Percentiles rank a stretch among this genome's conserved stretches.
These are phyloP conservation scores for Cardamine occulta DNA, from an alignment of 345 rosid species.

Conservation along the genomic window DNA sequence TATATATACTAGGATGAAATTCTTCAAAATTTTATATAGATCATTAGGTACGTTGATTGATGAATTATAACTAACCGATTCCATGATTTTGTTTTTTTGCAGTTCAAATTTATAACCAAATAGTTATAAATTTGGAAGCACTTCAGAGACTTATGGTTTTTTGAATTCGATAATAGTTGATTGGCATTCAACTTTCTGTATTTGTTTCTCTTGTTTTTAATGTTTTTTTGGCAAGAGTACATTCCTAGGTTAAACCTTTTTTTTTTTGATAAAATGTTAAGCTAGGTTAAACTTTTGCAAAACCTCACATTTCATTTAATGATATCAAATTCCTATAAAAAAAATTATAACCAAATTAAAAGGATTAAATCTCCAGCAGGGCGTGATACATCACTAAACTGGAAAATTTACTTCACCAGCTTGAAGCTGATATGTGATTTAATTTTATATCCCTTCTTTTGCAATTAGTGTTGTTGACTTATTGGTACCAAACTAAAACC, in stretches of 20 bases:
- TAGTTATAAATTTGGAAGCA: no score
- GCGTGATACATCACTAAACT: slow-evolving; percentile 5
- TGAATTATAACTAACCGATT: background rate
- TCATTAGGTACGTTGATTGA: background rate
- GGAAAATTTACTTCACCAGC: slow-evolving; percentile 26
- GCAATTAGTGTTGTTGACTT: slow-evolving; percentile 43
- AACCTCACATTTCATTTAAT: no score
- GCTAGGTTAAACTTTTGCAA: no score
- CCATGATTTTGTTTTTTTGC: background rate
- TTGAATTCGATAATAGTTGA: no score
- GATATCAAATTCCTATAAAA: no score
- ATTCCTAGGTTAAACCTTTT: no score
- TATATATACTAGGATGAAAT: background rate
- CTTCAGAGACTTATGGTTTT: no score
- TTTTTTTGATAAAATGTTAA: no score
- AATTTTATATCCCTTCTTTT: slow-evolving; percentile 2
- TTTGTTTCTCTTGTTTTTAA: no score
- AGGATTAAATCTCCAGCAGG: background rate
- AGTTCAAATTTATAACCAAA: background rate
- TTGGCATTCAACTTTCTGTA: no score
- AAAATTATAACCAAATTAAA: background rate
- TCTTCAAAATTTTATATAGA: background rate
- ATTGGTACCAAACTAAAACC: slow-evolving; percentile 38
- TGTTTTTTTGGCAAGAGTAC: no score
- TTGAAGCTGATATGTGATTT: slow-evolving; percentile 12